phyloP scores from a whole-genome alignment of 257 asterid species.

The Ligustrum vulgare region DNA sequence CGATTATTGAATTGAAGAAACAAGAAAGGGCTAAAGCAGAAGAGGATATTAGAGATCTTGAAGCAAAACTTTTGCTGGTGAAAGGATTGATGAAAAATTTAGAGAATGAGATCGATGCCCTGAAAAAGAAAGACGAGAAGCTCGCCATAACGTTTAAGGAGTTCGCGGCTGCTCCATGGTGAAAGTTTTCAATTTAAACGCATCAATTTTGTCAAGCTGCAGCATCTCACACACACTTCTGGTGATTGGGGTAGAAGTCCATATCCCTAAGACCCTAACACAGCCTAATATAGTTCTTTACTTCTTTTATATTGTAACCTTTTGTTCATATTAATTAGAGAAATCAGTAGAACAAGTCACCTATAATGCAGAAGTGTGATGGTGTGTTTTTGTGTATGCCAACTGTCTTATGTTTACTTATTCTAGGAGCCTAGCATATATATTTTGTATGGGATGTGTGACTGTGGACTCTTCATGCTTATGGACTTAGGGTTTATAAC shows the following conservation, averaged over 20 bases:
- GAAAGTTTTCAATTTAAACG: conserved; percentile 6
- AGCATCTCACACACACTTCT: background rate
- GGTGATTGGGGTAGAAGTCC: background rate
- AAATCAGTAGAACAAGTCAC: too few species aligned
- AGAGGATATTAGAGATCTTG: conserved; percentile 33
- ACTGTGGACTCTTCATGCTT: too few species aligned
- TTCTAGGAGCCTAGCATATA: too few species aligned
- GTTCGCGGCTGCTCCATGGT: conserved; percentile 58
- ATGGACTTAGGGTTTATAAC: too few species aligned
- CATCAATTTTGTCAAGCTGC: background rate
- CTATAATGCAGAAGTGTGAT: too few species aligned
- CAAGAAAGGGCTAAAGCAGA: conserved; percentile 31
- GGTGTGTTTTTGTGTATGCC: too few species aligned
- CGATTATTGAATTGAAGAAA: conserved; percentile 29
- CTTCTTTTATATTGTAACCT: too few species aligned
- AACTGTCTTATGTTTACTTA: too few species aligned
- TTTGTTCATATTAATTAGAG: too few species aligned
- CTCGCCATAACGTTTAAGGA: conserved; percentile 27
- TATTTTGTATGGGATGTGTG: too few species aligned
- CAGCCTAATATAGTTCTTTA: too few species aligned
- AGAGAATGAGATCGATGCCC: conserved; percentile 39
- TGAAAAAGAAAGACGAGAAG: conserved; percentile 31
- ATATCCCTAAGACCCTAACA: too few species aligned
- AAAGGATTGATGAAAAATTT: conserved; percentile 24
- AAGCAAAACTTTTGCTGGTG: conserved; percentile 25